phyloP scores from a whole-genome alignment of 257 asterid species.

The Fraxinus anomala region DNA sequence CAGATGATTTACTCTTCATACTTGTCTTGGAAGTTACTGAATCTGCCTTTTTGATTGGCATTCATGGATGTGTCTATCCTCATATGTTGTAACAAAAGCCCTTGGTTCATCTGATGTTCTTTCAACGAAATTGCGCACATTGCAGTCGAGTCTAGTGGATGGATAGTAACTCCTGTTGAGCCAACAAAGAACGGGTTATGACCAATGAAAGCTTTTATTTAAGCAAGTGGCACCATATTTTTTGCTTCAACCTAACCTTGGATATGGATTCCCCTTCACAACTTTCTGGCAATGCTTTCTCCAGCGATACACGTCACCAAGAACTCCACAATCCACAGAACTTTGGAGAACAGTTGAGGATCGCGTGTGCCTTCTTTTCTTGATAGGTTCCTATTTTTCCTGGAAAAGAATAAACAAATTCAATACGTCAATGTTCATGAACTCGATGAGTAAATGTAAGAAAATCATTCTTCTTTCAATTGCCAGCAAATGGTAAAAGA shows the following conservation, averaged over 20 bases:
- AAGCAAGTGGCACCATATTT: background rate
- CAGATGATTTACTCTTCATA: slow-evolving; percentile 28
- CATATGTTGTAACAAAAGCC: slow-evolving; percentile 68
- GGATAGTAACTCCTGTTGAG: slow-evolving; percentile 77
- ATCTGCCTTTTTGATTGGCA: slow-evolving; percentile 41
- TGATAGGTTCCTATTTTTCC: slow-evolving; percentile 47
- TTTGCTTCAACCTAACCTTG: slow-evolving; percentile 49
- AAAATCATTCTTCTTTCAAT: background rate
- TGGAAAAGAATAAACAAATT: slow-evolving; percentile 24
- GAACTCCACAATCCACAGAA: slow-evolving; percentile 40
- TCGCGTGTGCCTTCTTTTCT: slow-evolving; percentile 36
- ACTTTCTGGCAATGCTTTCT: slow-evolving; percentile 92
- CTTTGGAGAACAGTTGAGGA: slow-evolving; percentile 41
- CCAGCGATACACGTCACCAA: slow-evolving; percentile 82
- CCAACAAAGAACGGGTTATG: slow-evolving; percentile 19
- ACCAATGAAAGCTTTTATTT: background rate
- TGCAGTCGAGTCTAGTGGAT: slow-evolving; percentile 76
- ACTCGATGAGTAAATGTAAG: background rate
- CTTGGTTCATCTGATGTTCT: slow-evolving; percentile 65
- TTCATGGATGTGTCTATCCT: slow-evolving; percentile 75
- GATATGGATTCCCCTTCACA: slow-evolving; percentile 73
- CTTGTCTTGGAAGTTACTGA: slow-evolving; percentile 40
- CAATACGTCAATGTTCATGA: background rate
- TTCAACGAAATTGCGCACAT: slow-evolving; percentile 70
- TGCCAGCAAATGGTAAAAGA: background rate